These are phyloP conservation scores for Knufia fluminis DNA, from an alignment of 2,329 filamentous ascomycete species.

Conservation along the genomic window DNA sequence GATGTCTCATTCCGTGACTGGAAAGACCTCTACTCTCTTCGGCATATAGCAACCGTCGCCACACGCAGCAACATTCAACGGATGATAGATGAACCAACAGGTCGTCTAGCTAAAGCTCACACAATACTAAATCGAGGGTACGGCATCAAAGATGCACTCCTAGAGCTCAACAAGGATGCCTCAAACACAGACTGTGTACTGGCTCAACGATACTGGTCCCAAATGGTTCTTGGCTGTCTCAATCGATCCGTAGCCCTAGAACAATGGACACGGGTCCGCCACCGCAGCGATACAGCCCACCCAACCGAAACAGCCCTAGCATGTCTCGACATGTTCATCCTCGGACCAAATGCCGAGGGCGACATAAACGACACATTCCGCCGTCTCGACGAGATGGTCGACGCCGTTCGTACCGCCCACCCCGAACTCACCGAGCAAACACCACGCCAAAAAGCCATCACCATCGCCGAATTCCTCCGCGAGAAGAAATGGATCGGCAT, in stretches of 20 bases:
- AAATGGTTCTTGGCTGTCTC: slow-evolving; percentile 64
- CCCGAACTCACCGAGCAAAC: slow-evolving; percentile 48
- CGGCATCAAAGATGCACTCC: slow-evolving; percentile 77
- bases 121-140: slow-evolving; percentile 65
- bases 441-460: slow-evolving; percentile 58
- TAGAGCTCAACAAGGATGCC: slow-evolving; percentile 53
- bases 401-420: slow-evolving; percentile 45
- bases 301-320: slow-evolving; percentile 59
- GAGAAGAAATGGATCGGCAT: slow-evolving; percentile 61
- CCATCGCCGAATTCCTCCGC: slow-evolving; percentile 61
- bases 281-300: slow-evolving; percentile 25
- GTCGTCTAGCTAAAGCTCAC: slow-evolving; percentile 60
- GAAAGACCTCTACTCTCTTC: slow-evolving; percentile 58
- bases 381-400: slow-evolving; percentile 57
- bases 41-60: slow-evolving; percentile 44
- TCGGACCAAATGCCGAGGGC: slow-evolving; percentile 56
- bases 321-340: slow-evolving; percentile 82
- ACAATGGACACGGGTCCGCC: slow-evolving; percentile 57
- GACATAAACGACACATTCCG: slow-evolving; percentile 61
- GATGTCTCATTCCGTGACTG: slow-evolving; percentile 45
- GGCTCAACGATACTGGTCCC: slow-evolving; percentile 67
- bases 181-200: slow-evolving; percentile 62
- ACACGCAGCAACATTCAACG: slow-evolving; percentile 52
- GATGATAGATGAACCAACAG: slow-evolving; percentile 61
- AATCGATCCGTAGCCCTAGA: slow-evolving; percentile 71